phyloP scores from a whole-genome alignment of 768 basidiomycete genomes.

The Xanthoconium purpureum region DNA sequence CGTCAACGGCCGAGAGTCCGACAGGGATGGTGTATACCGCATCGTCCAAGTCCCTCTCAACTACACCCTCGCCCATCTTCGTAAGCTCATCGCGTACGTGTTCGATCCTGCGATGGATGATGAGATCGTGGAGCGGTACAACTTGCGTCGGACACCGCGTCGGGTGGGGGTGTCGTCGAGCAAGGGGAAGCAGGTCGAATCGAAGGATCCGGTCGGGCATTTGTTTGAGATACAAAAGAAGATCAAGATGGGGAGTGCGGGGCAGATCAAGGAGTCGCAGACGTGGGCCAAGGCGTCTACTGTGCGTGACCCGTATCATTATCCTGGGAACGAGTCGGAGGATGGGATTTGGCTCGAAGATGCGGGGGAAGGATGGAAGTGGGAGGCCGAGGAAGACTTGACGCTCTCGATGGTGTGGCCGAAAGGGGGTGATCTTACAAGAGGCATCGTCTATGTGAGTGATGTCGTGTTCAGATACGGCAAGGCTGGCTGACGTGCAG shows the following conservation, averaged over 20 bases:
- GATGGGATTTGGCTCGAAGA: slow-evolving; percentile 30
- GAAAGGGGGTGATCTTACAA: slow-evolving; percentile 35
- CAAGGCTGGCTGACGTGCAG: background rate
- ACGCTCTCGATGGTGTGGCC: slow-evolving; percentile 60
- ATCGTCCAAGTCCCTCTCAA: slow-evolving; percentile 67
- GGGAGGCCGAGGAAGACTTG: slow-evolving; percentile 70
- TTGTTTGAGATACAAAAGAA: slow-evolving; percentile 59
- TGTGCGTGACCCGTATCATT: slow-evolving; percentile 46
- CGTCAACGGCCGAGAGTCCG: slow-evolving; percentile 18
- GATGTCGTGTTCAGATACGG: slow-evolving; percentile 3
- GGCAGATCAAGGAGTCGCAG: slow-evolving; percentile 50
- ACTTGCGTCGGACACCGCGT: slow-evolving; percentile 25
- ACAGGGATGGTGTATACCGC: slow-evolving; percentile 54
- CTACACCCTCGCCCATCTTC: slow-evolving; percentile 67
- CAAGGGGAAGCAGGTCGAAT: slow-evolving; percentile 21
- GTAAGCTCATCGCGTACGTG: slow-evolving; percentile 57
- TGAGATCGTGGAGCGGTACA: slow-evolving; percentile 22
- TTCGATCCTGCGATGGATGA: slow-evolving; percentile 37
- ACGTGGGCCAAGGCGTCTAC: slow-evolving; percentile 54
- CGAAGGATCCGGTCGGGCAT: slow-evolving; percentile 38
- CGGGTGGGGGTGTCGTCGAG: slow-evolving; percentile 11
- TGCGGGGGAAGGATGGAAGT: slow-evolving; percentile 52
- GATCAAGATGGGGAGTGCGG: slow-evolving; percentile 43
- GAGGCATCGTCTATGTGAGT: slow-evolving; percentile 64
- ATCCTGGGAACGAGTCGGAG: slow-evolving; percentile 39